phyloP scores from a whole-genome alignment of 1,284 basidiomycete genomes.

The Trichosporon coremiiforme region DNA sequence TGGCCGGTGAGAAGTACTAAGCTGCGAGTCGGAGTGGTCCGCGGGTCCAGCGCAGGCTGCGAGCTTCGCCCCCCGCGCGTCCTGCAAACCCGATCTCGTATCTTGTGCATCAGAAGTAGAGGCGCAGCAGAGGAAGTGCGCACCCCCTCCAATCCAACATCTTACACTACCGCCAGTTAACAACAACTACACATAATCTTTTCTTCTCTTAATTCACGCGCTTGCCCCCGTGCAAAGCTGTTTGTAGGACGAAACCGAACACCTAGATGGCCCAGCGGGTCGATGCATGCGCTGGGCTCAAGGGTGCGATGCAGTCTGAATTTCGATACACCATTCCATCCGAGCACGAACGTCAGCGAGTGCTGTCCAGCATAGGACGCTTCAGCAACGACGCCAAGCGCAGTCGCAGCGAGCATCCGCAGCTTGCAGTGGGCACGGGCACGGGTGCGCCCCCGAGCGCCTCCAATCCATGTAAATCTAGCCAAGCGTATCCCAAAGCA shows the following conservation, averaged over 20 bases:
- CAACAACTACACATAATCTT: neutral
- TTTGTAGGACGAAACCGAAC: slow-evolving; percentile 9
- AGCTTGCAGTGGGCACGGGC: neutral
- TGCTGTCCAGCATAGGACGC: too few species aligned
- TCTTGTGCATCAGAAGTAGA: neutral
- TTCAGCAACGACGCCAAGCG: too few species aligned
- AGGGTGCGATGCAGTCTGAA: slow-evolving; percentile 5
- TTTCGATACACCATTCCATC: neutral
- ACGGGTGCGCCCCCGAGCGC: too few species aligned
- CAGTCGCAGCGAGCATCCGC: neutral
- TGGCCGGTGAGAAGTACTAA: slow-evolving; percentile 52
- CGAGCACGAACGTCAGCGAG: too few species aligned
- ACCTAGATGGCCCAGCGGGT: neutral
- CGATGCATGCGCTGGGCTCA: slow-evolving; percentile 3
- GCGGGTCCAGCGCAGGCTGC: neutral
- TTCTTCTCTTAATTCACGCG: neutral
- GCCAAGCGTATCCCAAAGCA: neutral
- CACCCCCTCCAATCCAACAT: neutral
- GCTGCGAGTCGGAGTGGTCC: neutral
- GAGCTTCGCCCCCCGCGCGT: neutral
- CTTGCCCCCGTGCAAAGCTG: neutral
- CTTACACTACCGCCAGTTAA: neutral
- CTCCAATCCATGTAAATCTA: too few species aligned
- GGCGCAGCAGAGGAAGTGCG: neutral
- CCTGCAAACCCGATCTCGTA: neutral